Evolutionary conservation across 2,329 filamentous ascomycete species (phyloP), one percentile per base, ranked within the genome.

Genomic region (Plenodomus biglobosus): DNA sequence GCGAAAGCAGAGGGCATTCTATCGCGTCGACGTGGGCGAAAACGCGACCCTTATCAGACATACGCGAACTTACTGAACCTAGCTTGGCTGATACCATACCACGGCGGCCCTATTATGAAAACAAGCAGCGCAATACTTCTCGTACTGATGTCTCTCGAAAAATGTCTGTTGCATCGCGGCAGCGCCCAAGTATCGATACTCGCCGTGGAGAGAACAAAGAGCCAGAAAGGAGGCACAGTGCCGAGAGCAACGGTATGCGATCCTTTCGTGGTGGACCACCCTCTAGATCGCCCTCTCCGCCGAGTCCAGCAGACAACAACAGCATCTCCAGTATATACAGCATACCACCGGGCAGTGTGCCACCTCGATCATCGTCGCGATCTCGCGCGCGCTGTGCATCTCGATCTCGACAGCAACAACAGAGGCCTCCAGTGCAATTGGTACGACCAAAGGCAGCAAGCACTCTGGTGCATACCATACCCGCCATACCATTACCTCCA

Each of bases 61-160:
- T 79, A 47, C 73, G 76, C 51, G 76, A 78, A 55, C 65, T 77
- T 54, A 79, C 76, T 10, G 76, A 78, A 58, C 75, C 76, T 21
- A 78, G 75, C 52, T 57, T 78, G 18, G 70, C 69, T 16, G 74
- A 77, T 11, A 55, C 65, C 1, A 57, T 68, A 46, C 65, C 66
- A 17, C 61, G 56, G 40, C 66, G 62, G 30, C 58, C 62, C 19
- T 49, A 62, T 20, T 56, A 60, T 10, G 62, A 65, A 10, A 52
- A 46, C 34, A 40, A 64, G 7, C 47, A 45, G 35, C 58, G 55
- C n/a, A 65, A 57, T 38, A 48, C 53, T 13, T 70, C 69, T 35
- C 53, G 65, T 27, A 55, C 52, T 13, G 62, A 66, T 10, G 35
- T 71, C 35, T 64, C 68, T 36, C 59, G 63, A 39, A 70, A 59